These are phyloP conservation scores for Lachnellula cervina DNA, from an alignment of 2,329 filamentous ascomycete genomes.

Conservation along the genomic window DNA sequence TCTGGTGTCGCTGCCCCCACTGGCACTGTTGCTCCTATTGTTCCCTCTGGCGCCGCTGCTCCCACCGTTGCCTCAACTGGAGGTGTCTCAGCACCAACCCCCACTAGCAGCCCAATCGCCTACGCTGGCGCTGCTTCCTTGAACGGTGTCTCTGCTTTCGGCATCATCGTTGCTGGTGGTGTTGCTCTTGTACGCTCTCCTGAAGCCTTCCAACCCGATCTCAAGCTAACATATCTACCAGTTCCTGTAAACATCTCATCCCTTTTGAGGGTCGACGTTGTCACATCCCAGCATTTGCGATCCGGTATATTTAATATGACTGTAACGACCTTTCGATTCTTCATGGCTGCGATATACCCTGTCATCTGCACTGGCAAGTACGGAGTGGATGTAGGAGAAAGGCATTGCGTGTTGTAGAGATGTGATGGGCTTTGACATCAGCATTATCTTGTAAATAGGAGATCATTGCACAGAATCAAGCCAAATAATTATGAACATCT, in stretches of 20 bases:
- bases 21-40: not conserved
- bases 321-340: slow-evolving; percentile 21
- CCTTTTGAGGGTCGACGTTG: slow-evolving; percentile 18
- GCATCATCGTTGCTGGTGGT: slow-evolving; percentile 31
- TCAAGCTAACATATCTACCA: slow-evolving; percentile 17
- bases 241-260: slow-evolving; percentile 26
- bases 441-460: slow-evolving; percentile 25
- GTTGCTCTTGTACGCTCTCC: slow-evolving; percentile 29
- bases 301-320: slow-evolving; percentile 22
- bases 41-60: not conserved
- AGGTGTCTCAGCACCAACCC: slow-evolving; percentile 10
- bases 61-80: not conserved
- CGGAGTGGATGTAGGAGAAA: slow-evolving; percentile 12
- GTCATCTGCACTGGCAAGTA: slow-evolving; percentile 21
- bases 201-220: not conserved
- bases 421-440: slow-evolving; percentile 24
- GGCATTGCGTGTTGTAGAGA: slow-evolving; percentile 18
- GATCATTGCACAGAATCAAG: slow-evolving; percentile 17
- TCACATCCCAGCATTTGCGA: slow-evolving; percentile 19
- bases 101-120: slow-evolving; percentile 8
- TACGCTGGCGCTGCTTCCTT: slow-evolving; percentile 28
- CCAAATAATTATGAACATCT: slow-evolving; percentile 1
- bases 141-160: slow-evolving; percentile 28
- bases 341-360: slow-evolving; percentile 21
- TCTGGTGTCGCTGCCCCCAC: not conserved